Evolutionary conservation across 164 flowering plant genomes (phyloP), one percentile per base, ranked within the genome.

Genomic region (Tinospora cordifolia): DNA sequence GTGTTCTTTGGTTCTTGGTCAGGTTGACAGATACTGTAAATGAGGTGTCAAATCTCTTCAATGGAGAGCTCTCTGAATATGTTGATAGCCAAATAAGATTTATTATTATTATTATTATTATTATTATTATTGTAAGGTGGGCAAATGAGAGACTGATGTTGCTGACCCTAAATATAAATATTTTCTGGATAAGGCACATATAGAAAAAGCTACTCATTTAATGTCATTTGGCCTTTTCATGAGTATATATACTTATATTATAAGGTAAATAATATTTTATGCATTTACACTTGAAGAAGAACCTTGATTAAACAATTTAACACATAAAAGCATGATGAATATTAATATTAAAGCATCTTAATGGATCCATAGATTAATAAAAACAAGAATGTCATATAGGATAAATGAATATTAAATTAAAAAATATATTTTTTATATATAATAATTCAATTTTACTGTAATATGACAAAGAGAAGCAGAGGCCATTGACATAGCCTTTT

Each of bases 11-110:
- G 60, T 54, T 54, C 60, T 54, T 21, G 60, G 60, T 54, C 24
- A 54, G 60, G 24, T 54, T 54, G 59, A 51, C 59, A 51, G 59
- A 19, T 51, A 5, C 8, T 51, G n/a, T 51, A 51, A 51, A 51
- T 51, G 59, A 51, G 59, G 59, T 17, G 59, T 51, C 59, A 51
- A 51, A 51, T 51, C 59, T 51, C 59, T 51, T 51, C 59, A 51
- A 51, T 51, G 59, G 59, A 51, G 59, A 51, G 59, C 22, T 51
- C 22, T 51, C 36, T 4, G 21, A 51, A 51, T 51, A 19, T 51
- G 59, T 19, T 51, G 24, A 54, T 54, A 24, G 60, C 60, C 60
- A 54, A 54, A 10, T 54, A 54, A 19, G 60, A 54, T 54, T 54
- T 22, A 30, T 30, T 30, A 30, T 30, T 30, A 30, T 30, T 30